Conservation (phyloP, 768 basidiomycete species). For the Crucibulum laeve region DNA sequence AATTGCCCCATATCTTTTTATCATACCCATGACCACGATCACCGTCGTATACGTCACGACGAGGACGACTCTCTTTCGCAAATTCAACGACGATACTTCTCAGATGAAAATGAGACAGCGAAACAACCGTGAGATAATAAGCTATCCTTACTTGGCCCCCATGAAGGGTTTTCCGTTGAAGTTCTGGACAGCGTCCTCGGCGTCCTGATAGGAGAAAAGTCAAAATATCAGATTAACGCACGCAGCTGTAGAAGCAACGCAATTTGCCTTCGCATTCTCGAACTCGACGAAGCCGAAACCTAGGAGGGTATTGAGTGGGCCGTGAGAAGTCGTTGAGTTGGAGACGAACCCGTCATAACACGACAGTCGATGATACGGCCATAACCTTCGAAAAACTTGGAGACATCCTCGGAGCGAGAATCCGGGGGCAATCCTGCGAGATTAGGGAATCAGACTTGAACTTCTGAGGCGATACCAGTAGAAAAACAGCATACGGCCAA, state of each 20-base stretch:
- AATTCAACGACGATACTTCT: constrained; percentile 91
- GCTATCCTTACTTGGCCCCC: constrained; percentile 66
- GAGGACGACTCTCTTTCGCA: constrained; percentile 87
- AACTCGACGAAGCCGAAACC: constrained; percentile 98
- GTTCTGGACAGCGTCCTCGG: constrained; percentile 86
- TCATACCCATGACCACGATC: constrained; percentile 55
- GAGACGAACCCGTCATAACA: constrained; percentile 82
- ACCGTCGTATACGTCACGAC: constrained; percentile 70
- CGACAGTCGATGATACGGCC: constrained; percentile 87
- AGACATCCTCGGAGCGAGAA: constrained; percentile 78
- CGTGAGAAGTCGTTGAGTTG: background rate
- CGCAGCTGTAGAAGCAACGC: background rate
- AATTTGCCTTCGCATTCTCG: constrained; percentile 69
- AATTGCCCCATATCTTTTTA: constrained; percentile 2
- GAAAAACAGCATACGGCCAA: constrained; percentile 58
- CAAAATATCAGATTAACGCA: constrained; percentile 6
- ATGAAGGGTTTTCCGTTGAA: constrained; percentile 89
- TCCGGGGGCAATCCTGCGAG: constrained; percentile 74
- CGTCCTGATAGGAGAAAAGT: constrained; percentile 63
- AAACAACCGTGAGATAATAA: background rate
- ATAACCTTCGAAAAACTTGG: constrained; percentile 87
- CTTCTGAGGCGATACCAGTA: background rate
- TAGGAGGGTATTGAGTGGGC: constrained; percentile 19
- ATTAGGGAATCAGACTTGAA: constrained; percentile 2
- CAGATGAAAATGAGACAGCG: constrained; percentile 1